phyloP scores from a whole-genome alignment of 1,284 basidiomycete genomes.

The Hemileia vastatrix region DNA sequence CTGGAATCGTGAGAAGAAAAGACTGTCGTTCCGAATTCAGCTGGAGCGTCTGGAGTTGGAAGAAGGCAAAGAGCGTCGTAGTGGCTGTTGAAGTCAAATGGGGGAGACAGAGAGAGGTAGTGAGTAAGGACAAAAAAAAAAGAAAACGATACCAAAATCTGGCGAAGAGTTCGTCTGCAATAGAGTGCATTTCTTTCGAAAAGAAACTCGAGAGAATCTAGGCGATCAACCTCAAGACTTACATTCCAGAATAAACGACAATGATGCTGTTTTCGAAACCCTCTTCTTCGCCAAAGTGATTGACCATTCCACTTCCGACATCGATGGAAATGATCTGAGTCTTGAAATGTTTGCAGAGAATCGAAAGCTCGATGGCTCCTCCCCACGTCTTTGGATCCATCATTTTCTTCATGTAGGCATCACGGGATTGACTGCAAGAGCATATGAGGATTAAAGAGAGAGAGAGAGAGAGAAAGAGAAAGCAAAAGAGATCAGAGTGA shows the following conservation, averaged over 20 bases:
- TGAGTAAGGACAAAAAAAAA: no score
- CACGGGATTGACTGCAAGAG: slow-evolving; percentile 49
- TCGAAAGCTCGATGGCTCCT: slow-evolving; percentile 60
- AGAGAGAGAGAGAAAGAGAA: no score
- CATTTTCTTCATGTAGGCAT: slow-evolving; percentile 68
- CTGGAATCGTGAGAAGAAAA: slow-evolving; percentile 52
- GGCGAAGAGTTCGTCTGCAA: no score
- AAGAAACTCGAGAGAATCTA: background rate
- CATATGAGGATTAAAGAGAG: background rate
- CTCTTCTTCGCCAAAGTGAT: slow-evolving; percentile 9
- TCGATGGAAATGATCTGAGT: slow-evolving; percentile 83
- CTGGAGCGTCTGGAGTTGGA: slow-evolving; percentile 53
- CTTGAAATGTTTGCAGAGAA: slow-evolving; percentile 29
- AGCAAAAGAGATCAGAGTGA: no score
- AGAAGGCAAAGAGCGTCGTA: slow-evolving; percentile 78
- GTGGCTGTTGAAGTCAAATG: slow-evolving; percentile 50
- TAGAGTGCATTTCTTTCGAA: no score
- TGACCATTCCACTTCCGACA: slow-evolving; percentile 69
- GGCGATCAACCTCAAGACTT: background rate
- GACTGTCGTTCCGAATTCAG: slow-evolving; percentile 76
- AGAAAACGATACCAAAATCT: no score
- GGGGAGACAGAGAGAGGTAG: no score
- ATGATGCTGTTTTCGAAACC: slow-evolving; percentile 50
- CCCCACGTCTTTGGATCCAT: slow-evolving; percentile 73
- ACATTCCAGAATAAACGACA: slow-evolving; percentile 81